Evolutionary conservation across 2,329 filamentous ascomycete genomes (phyloP), one percentile per base, ranked within the genome.

Genomic region (Penicillium sp.): DNA sequence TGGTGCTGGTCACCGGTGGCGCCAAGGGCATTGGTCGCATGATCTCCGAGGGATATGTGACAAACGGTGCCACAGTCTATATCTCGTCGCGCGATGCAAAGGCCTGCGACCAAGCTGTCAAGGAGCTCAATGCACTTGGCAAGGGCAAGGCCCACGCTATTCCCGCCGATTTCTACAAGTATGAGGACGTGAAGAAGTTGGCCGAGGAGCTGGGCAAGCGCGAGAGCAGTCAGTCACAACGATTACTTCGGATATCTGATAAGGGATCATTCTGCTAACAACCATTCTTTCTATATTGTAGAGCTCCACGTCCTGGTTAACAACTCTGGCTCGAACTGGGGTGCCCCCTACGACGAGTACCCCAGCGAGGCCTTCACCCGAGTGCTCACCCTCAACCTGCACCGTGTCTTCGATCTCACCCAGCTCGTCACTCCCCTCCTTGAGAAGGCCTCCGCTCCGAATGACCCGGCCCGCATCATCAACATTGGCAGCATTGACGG

Each of bases 321-420:
- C 69, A 85, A 84, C 67, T 82, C 82, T 9, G 83, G 83, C 17
- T 83, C 80, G 9, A 83, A 82, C 56, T 85, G 83, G 80, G 85
- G 84, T 10, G 85, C 81, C 28, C 81, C 84, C 30, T 86, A 86
- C 70, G 83, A 85, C 62, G 79, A 86, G 71, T 87, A 85, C 67
- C 84, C 84, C 0, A 84, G 85, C 64, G 77, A 80, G 51, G 85
- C 82, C 44, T 87, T 84, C 83, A 84, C 85, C 65, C 84, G 86
- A 65, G 76, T 87, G 24, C 83, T 85, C 66, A 82, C 81, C 10
- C 73, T 85, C 66, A 85, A 85, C 67, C 82, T 85, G 17, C 84
- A 85, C 71, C 81, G 80, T 17, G 80, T 85, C 40, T 85, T 84
- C 67, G 81, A 83, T 65, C 70, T 79, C 19, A 79, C 76, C 17